Evolutionary conservation across 768 basidiomycete genomes (phyloP).

Genomic region (Russula vinacea): DNA sequence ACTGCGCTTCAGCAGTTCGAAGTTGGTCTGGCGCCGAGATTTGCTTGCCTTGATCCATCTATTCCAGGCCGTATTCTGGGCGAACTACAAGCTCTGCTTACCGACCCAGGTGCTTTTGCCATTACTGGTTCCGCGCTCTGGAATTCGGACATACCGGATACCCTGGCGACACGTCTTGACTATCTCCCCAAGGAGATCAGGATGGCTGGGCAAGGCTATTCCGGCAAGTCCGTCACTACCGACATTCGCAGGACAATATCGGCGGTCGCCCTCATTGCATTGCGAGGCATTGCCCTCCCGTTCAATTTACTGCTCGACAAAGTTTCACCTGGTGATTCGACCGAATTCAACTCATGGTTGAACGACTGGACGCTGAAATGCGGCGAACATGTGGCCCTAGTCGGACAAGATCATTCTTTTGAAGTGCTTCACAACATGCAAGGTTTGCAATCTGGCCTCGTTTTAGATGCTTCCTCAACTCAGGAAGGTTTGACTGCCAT

Average conservation of each 20-base stretch:
- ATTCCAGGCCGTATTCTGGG: slow-evolving; percentile 10
- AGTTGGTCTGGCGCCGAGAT: not conserved
- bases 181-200: slow-evolving; percentile 1
- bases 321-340: not conserved
- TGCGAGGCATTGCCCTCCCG: slow-evolving; percentile 6
- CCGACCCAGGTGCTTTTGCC: slow-evolving; percentile 10
- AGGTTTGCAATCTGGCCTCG: slow-evolving; percentile 11
- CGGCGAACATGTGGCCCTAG: slow-evolving; percentile 8
- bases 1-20: slow-evolving; percentile 18
- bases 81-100: slow-evolving; percentile 11
- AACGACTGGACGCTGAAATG: slow-evolving; percentile 18
- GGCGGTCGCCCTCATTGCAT: slow-evolving; percentile 1
- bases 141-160: slow-evolving; percentile 18
- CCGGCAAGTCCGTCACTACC: slow-evolving; percentile 11
- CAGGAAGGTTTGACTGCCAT: slow-evolving; percentile 19
- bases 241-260: slow-evolving; percentile 5
- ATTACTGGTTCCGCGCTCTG: not conserved
- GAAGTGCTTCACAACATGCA: slow-evolving; percentile 6
- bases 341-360: slow-evolving; percentile 17
- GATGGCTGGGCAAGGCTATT: slow-evolving; percentile 15
- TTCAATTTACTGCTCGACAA: not conserved
- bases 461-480: slow-evolving; percentile 15
- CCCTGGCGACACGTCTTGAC: slow-evolving; percentile 20
- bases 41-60: slow-evolving; percentile 14
- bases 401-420: slow-evolving; percentile 17